phyloP scores from a whole-genome alignment of 352 stramenopile species.

The Blastocystis sp. region DNA sequence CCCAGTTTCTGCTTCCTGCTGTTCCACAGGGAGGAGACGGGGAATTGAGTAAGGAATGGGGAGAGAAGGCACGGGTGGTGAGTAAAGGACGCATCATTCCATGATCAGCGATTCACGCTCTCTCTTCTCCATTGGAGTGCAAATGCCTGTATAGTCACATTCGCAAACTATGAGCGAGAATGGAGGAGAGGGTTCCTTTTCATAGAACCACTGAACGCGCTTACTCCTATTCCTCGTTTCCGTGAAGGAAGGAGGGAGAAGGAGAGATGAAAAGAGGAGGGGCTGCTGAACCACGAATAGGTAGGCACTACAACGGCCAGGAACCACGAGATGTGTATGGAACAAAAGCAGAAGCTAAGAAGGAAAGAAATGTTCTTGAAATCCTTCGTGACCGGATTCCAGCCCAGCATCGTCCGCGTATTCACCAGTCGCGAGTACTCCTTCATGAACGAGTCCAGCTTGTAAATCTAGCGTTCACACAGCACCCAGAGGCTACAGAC shows the following conservation, averaged over 20 bases:
- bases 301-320: too few relatives aligned
- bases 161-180: not conserved
- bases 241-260: too few relatives aligned
- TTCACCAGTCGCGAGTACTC: not conserved
- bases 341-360: slow-evolving; percentile 12
- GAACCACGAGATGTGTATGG: too few relatives aligned
- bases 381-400: slow-evolving; percentile 40
- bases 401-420: slow-evolving; percentile 35
- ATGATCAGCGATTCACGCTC: not conserved
- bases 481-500: not conserved
- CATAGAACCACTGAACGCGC: not conserved
- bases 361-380: slow-evolving; percentile 58
- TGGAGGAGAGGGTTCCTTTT: not conserved
- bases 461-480: not conserved
- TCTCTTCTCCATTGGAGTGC: not conserved
- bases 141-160: not conserved
- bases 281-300: too few relatives aligned
- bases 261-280: too few relatives aligned
- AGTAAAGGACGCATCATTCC: too few relatives aligned
- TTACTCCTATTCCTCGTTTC: not conserved
- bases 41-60: too few relatives aligned
- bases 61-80: not conserved
- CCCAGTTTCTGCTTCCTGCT: not conserved
- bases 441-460: slow-evolving; percentile 35
- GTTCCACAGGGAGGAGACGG: too few relatives aligned